Base-by-base conservation (phyloP, 345 rosid genomes). In the Salix brachista region DNA sequence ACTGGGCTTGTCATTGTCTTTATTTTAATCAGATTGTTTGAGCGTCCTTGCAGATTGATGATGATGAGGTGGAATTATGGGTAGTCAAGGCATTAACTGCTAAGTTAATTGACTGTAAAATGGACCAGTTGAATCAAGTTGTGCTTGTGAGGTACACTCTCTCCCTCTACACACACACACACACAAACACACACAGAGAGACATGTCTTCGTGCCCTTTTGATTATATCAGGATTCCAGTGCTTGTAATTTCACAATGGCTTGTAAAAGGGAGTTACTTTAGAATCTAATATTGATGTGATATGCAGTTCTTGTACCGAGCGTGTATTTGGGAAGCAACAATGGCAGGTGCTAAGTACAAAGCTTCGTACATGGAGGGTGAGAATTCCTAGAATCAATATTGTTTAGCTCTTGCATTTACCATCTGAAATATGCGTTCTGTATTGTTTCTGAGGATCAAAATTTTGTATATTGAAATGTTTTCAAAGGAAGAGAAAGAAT, bases 51-150 rank as follows among this genome's bases (percentile, higher is more conserved):
- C 87, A 94, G 99, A 85, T 95, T 76, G 82, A 81, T 50, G 93
- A 91, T n/a, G 90, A 90, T 80, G 98, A 91, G 80, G 92, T 93
- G 65, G 98, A 95, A 80, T 34, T 80, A 46, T 93, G 99, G 98
- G 87, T 95, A 69, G 97, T 93, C 7, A 95, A 87, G 88, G 97
- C 99, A 61, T 89, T 88, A 82, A 89, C 92, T 37, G 90, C 94
- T 0, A 90, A 95, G 84, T 80, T 95, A 82, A 74, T 91, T 58
- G 92, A 87, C 60, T 90, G 97, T 81, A 92, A 90, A 83, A 93
- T 95, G 89, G 96, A 95, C 82, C 97, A 95, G 86, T 87, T 93
- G 97, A 95, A 93, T 85, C 86, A 90, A 86, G 89, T 84, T 78
- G 86, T 91, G 67, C 75, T 90, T 71, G 96, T 93, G 83, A 93